A percentile compares a stretch with the other conserved stretches of the same genome.
These are phyloP conservation scores for Pseudomonodictys pantanalensis DNA, from an alignment of 495 filamentous ascomycete genomes.

Conservation along the genomic window DNA sequence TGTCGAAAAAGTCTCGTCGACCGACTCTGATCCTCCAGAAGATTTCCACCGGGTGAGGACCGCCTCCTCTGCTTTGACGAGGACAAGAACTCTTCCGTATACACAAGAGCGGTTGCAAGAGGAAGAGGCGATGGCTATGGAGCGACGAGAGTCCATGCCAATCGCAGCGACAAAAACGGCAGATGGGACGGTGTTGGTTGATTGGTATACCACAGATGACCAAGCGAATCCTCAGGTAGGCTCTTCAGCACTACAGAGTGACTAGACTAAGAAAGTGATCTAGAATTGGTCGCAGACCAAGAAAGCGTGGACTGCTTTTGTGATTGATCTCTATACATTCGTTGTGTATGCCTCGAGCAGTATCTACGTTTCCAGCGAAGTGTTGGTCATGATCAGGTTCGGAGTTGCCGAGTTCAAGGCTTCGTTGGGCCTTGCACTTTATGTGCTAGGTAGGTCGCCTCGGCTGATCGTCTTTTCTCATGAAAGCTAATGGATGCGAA, in stretches of 20 bases:
- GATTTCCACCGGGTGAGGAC: background rate
- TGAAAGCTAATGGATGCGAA: background rate
- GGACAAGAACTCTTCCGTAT: conserved; percentile 16
- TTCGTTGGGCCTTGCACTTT: conserved; percentile 40
- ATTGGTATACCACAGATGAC: conserved; percentile 57
- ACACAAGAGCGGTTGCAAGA: conserved; percentile 12
- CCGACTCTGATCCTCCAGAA: background rate
- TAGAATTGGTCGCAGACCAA: conserved; percentile 52
- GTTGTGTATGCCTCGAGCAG: conserved; percentile 32
- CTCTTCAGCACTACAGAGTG: too few relatives aligned
- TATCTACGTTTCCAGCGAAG: conserved; percentile 34
- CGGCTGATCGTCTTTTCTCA: background rate
- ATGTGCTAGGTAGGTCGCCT: conserved; percentile 32
- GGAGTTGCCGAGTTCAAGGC: conserved; percentile 37
- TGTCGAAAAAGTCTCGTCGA: background rate
- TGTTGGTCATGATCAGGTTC: conserved; percentile 33
- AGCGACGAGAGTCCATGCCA: conserved; percentile 14
- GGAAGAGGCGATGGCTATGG: conserved; percentile 11
- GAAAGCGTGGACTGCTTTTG: conserved; percentile 39
- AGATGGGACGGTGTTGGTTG: conserved; percentile 45
- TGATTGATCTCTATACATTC: conserved; percentile 40
- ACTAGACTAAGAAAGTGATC: too few relatives aligned
- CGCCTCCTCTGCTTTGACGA: conserved; percentile 3
- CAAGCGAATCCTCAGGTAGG: conserved; percentile 53
- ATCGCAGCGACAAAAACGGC: conserved; percentile 17